Conservation (phyloP, 192 early-diverging fungal genomes). For the Backusella macrospora region DNA sequence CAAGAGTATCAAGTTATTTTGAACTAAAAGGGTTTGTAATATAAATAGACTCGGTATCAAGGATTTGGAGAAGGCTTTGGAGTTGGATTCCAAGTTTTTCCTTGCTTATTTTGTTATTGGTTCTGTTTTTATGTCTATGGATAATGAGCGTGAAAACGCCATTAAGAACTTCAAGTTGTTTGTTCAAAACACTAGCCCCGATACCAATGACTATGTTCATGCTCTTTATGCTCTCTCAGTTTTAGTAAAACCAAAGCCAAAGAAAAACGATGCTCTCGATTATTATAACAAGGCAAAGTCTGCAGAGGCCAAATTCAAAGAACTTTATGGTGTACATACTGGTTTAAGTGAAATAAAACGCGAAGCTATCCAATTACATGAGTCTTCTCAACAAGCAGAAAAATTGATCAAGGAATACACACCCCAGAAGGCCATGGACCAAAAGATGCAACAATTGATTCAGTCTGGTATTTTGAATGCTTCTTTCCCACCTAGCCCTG, state of each 20-base stretch:
- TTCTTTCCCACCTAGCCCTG: slow-evolving; percentile 46
- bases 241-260: slow-evolving; percentile 40
- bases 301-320: slow-evolving; percentile 55
- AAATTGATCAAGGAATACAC: slow-evolving; percentile 26
- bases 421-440: slow-evolving; percentile 24
- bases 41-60: slow-evolving; percentile 35
- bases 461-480: slow-evolving; percentile 47
- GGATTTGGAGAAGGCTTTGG: slow-evolving; percentile 32
- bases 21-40: background rate
- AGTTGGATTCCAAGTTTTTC: slow-evolving; percentile 32
- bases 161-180: slow-evolving; percentile 55
- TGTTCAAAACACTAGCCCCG: slow-evolving; percentile 51
- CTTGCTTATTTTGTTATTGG: slow-evolving; percentile 39
- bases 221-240: slow-evolving; percentile 54
- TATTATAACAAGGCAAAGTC: slow-evolving; percentile 57
- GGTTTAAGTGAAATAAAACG: slow-evolving; percentile 57
- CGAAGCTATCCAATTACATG: slow-evolving; percentile 43
- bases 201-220: slow-evolving; percentile 54
- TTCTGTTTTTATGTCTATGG: slow-evolving; percentile 43
- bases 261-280: slow-evolving; percentile 49
- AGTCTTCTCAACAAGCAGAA: slow-evolving; percentile 38
- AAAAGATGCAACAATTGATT: slow-evolving; percentile 39
- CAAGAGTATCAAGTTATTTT: background rate
- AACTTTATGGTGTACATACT: slow-evolving; percentile 52
- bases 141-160: slow-evolving; percentile 48